Percentiles rank a stretch among this genome's conserved stretches.
Evolutionary conservation across 306 rosid species (phyloP).

Genomic region (Lathyrus oleraceus): DNA sequence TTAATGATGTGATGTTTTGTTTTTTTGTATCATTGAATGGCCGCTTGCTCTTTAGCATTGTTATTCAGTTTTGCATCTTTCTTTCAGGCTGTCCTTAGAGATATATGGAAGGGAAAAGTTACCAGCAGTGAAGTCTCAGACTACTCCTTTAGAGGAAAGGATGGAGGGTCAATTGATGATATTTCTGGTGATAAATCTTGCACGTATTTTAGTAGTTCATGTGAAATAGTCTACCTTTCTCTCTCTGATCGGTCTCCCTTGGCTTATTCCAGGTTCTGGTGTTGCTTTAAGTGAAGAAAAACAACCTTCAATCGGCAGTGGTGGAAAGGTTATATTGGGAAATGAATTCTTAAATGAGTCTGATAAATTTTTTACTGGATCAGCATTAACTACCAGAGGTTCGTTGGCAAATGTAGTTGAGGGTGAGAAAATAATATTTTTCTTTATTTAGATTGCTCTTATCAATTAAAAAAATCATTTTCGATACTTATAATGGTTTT

Average conservation of each 20-base stretch:
- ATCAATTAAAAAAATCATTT: slow-evolving; percentile 15
- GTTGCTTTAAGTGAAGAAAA: slow-evolving; percentile 39
- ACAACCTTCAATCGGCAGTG: slow-evolving; percentile 31
- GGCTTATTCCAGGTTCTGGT: slow-evolving; percentile 37
- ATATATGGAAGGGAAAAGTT: slow-evolving; percentile 60
- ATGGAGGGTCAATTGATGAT: slow-evolving; percentile 46
- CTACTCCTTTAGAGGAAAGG: slow-evolving; percentile 41
- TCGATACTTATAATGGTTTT: slow-evolving; percentile 5
- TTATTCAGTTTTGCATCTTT: slow-evolving; percentile 29
- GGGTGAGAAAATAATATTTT: slow-evolving; percentile 46
- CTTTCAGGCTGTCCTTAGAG: slow-evolving; percentile 55
- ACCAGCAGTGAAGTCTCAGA: slow-evolving; percentile 53
- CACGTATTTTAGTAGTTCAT: background rate
- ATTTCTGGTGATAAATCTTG: slow-evolving; percentile 39
- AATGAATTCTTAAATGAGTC: slow-evolving; percentile 29
- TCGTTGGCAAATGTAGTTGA: slow-evolving; percentile 32
- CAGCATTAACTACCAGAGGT: slow-evolving; percentile 35
- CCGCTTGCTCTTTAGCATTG: background rate
- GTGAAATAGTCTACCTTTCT: background rate
- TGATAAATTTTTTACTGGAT: slow-evolving; percentile 35
- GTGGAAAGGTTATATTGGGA: slow-evolving; percentile 34
- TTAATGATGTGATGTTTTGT: background rate
- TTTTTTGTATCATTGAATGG: slow-evolving; percentile 7
- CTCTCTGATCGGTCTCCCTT: slow-evolving; percentile 19
- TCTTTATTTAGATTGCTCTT: slow-evolving; percentile 1